A percentile compares a stretch with the other conserved stretches of the same genome.
phyloP scores from a whole-genome alignment of 2,329 filamentous ascomycete genomes.

The Aspergillus ibericus region DNA sequence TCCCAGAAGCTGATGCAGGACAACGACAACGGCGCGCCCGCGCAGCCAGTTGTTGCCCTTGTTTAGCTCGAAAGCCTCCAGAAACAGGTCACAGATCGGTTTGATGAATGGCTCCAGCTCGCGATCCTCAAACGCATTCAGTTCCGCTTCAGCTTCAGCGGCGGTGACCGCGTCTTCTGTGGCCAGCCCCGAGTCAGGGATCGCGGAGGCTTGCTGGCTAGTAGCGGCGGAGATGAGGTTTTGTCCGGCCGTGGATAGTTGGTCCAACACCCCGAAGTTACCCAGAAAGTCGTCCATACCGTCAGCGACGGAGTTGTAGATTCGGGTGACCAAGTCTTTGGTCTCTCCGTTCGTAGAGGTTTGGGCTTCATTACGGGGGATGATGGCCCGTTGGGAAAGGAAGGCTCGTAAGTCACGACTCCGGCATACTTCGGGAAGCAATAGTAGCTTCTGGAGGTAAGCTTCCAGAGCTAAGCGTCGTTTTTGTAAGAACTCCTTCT shows the following conservation, averaged over 20 bases:
- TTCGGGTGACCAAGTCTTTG: constrained; percentile 80
- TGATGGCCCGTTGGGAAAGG: constrained; percentile 80
- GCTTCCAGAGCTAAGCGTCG: constrained; percentile 78
- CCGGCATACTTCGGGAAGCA: constrained; percentile 88
- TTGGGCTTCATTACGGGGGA: constrained; percentile 60
- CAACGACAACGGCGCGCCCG: constrained; percentile 90
- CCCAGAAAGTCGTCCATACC: constrained; percentile 98
- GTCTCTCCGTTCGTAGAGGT: constrained; percentile 63
- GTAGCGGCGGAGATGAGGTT: constrained; percentile 65
- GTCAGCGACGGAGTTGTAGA: constrained; percentile 96
- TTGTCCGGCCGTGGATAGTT: constrained; percentile 87
- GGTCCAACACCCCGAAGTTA: constrained; percentile 92
- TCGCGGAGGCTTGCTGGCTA: constrained; percentile 47
- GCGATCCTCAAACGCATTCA: constrained; percentile 87
- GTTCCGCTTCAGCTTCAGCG: constrained; percentile 85
- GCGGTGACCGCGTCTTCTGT: constrained; percentile 53
- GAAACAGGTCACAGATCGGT: constrained; percentile 95
- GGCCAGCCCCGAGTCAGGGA: constrained; percentile 49
- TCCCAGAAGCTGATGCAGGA: constrained; percentile 90
- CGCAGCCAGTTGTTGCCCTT: constrained; percentile 96
- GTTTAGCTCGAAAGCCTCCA: constrained; percentile 93
- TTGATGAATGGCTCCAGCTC: constrained; percentile 96
- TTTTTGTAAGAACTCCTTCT: constrained; percentile 93
- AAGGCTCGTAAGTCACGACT: constrained; percentile 91
- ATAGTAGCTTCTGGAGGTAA: constrained; percentile 78